Conservation (phyloP, 2,329 filamentous ascomycete species). For the Paradendryphiella salina region DNA sequence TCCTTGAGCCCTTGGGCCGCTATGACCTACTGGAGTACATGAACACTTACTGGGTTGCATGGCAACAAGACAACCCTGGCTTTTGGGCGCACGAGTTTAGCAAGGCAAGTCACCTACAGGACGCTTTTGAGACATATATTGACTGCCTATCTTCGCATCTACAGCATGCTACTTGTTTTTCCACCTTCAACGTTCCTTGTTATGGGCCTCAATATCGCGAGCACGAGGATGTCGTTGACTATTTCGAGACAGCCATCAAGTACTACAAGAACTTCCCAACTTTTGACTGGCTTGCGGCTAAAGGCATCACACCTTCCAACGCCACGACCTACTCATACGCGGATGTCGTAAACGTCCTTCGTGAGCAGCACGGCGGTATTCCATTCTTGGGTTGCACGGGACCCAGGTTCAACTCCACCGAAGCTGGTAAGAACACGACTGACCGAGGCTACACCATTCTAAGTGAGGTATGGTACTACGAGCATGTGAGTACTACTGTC, state of each 20-base stretch:
- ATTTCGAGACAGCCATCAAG: slow-evolving; percentile 62
- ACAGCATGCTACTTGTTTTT: slow-evolving; percentile 70
- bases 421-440: slow-evolving; percentile 56
- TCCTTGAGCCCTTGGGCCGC: slow-evolving; percentile 61
- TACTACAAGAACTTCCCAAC: slow-evolving; percentile 65
- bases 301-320: slow-evolving; percentile 62
- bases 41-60: slow-evolving; percentile 67
- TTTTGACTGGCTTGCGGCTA: slow-evolving; percentile 61
- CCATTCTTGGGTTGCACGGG: slow-evolving; percentile 67
- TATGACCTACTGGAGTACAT: slow-evolving; percentile 66
- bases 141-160: slow-evolving; percentile 30
- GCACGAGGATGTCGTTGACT: slow-evolving; percentile 65
- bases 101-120: too few relatives aligned
- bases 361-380: slow-evolving; percentile 55
- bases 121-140: too few relatives aligned
- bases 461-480: slow-evolving; percentile 69
- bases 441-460: slow-evolving; percentile 63
- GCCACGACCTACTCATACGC: slow-evolving; percentile 59
- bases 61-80: slow-evolving; percentile 58
- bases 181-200: slow-evolving; percentile 66
- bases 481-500: slow-evolving; percentile 51
- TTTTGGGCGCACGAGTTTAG: slow-evolving; percentile 69
- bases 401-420: slow-evolving; percentile 63
- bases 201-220: slow-evolving; percentile 62
- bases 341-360: slow-evolving; percentile 58